phyloP scores from a whole-genome alignment of 2,329 filamentous ascomycete genomes.

The Trichophyton rubrum region DNA sequence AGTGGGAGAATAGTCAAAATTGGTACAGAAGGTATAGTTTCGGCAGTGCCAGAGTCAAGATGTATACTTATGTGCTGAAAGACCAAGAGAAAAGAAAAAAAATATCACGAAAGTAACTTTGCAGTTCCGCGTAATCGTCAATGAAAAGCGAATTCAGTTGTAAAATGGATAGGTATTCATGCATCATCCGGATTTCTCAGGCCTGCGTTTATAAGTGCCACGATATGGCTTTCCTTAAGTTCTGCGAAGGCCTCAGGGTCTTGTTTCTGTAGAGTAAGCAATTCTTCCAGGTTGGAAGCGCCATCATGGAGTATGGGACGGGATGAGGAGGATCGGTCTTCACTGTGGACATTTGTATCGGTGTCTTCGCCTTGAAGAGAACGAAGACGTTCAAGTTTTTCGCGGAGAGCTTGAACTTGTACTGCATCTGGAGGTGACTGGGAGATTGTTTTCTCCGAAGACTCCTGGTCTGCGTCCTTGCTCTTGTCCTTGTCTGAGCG shows the following conservation, averaged over 20 bases:
- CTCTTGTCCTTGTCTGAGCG: not conserved
- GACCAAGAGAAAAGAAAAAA: not conserved
- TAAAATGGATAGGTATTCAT: not conserved
- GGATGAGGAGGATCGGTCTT: conserved; percentile 23
- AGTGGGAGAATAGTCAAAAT: not conserved
- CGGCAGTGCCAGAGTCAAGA: not conserved
- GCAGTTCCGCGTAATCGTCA: not conserved
- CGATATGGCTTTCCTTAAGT: conserved; percentile 36
- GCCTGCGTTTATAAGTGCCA: conserved; percentile 35
- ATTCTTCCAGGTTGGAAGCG: conserved; percentile 34
- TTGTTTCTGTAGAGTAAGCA: conserved; percentile 30
- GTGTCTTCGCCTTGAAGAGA: conserved; percentile 25
- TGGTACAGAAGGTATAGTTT: not conserved
- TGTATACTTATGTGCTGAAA: not conserved
- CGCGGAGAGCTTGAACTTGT: conserved; percentile 35
- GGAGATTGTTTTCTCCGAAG: conserved; percentile 23
- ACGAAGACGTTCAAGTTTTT: conserved; percentile 32
- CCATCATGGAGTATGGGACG: conserved; percentile 33
- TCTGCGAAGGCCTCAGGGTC: conserved; percentile 34
- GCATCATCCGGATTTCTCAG: conserved; percentile 15
- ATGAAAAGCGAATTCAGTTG: not conserved
- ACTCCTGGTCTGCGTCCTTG: conserved; percentile 29
- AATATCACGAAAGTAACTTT: too few species aligned
- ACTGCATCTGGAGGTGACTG: conserved; percentile 28
- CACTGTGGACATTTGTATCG: conserved; percentile 13